Conservation (phyloP, 371 early-diverging fungal species). For the Encephalitozoon intestinalis region DNA sequence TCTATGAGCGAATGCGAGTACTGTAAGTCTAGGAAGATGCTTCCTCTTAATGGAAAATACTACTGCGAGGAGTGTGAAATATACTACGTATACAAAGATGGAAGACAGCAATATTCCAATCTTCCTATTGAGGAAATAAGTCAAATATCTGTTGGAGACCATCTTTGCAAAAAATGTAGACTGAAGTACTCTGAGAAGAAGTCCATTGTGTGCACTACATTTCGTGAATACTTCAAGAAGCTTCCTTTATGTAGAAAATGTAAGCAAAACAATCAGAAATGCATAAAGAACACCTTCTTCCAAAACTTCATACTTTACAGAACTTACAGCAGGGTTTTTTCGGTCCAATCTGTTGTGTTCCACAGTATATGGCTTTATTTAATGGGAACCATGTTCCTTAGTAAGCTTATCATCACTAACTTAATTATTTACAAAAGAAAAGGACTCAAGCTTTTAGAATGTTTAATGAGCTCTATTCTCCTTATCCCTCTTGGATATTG, state of each 20-base stretch:
- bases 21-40: conserved; percentile 16
- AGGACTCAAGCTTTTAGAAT: background rate
- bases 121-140: conserved; percentile 28
- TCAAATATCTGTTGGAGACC: background rate
- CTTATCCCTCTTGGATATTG: background rate
- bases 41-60: background rate
- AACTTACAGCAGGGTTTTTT: background rate
- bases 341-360: background rate
- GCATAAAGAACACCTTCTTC: conserved; percentile 36
- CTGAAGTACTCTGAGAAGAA: background rate
- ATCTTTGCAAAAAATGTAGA: conserved; percentile 25
- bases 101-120: conserved; percentile 5
- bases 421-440: background rate
- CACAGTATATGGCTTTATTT: background rate
- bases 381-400: background rate
- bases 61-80: conserved; percentile 38
- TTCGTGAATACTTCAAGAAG: conserved; percentile 36
- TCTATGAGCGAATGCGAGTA: conserved; percentile 9
- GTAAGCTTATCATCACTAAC: background rate
- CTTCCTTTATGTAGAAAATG: conserved; percentile 33
- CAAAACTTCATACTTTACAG: conserved; percentile 37
- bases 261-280: conserved; percentile 23
- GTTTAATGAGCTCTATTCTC: background rate
- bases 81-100: conserved; percentile 24
- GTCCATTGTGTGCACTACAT: conserved; percentile 15